Percentiles rank a stretch among this genome's conserved stretches.
phyloP scores from a whole-genome alignment of 805 yeast species.

The Wickerhamiella nectarea region DNA sequence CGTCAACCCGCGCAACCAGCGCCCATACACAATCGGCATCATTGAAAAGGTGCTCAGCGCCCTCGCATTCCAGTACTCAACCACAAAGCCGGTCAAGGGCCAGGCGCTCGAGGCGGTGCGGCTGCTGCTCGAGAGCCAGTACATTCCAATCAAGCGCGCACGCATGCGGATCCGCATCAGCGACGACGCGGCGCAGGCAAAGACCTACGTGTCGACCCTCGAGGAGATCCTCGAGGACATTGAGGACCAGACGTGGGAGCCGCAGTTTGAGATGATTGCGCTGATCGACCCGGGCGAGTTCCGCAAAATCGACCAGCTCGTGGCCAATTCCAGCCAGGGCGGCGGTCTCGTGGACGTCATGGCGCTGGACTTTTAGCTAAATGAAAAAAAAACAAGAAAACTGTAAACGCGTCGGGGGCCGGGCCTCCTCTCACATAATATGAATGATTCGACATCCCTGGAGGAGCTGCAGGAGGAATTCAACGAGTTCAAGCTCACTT shows the following conservation, averaged over 20 bases:
- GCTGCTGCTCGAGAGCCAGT: conserved; percentile 57
- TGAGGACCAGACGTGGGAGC: conserved; percentile 28
- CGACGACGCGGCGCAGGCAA: conserved; percentile 37
- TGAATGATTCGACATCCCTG: conserved; percentile 1
- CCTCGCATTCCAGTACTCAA: conserved; percentile 62
- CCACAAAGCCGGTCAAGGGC: conserved; percentile 54
- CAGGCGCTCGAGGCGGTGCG: conserved; percentile 90
- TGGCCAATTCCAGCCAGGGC: conserved; percentile 36
- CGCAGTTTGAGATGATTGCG: conserved; percentile 45
- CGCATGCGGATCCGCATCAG: conserved; percentile 68
- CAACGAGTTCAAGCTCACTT: conserved; percentile 32
- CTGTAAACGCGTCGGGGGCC: too few relatives aligned
- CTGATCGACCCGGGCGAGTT: conserved; percentile 79
- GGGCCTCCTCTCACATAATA: not conserved
- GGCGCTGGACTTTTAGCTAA: conserved; percentile 24
- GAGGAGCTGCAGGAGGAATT: conserved; percentile 30
- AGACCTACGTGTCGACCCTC: conserved; percentile 32
- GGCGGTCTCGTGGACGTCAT: conserved; percentile 66
- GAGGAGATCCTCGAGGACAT: conserved; percentile 33
- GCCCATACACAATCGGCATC: conserved; percentile 90
- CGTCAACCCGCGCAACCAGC: conserved; percentile 76
- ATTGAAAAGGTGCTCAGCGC: conserved; percentile 66
- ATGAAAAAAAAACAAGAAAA: too few relatives aligned
- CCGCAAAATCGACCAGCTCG: conserved; percentile 50
- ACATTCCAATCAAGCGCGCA: conserved; percentile 88